Base-by-base conservation (phyloP, 306 rosid genomes). In the Glycine soja region DNA sequence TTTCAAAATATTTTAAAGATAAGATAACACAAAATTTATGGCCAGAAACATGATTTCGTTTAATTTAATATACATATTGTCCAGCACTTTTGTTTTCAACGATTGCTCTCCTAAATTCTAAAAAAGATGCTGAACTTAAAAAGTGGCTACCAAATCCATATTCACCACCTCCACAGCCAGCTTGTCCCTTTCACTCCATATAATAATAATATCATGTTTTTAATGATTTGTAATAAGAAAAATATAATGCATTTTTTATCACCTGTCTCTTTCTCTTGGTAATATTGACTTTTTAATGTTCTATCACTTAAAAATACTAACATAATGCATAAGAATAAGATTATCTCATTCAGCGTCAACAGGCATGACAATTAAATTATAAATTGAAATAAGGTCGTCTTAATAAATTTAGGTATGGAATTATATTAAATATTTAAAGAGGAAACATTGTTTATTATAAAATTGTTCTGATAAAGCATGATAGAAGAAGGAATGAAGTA, bases 71-170 rank as follows among this genome's bases (percentile, higher is more conserved):
- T 12, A 38, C 46, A 36, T 3, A 11, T 64, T 64, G 46, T 38
- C 24, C 19, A 7, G 6, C 48, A 13, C 19, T 64, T 38, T 38
- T 38, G 4, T 38, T 38, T 38, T 38, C 6, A 38, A 38, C 6
- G 11, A 70, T 32, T 57, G 58, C 10, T 75, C 40, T 43, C 5
- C 43, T 58, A 13, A 72, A 36, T 53, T 34, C 38, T 52, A 52
- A 53, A 77, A 40, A 19, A 24, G 67, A 68, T 56, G 76, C 50
- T 43, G n/a, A 43, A 75, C 45, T 46, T 45, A 13, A 43, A 75
- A 64, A 13, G 78, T 79, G 71, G 63, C 76, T 45, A 58, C 83
- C 77, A 30, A 42, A 34, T 70, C 82, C 82, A 69, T 24, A 24
- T 30, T 32, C 58, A 56, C 13, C 48, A 43, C 50, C 70, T 5